Evolutionary conservation across 352 stramenopile species (phyloP), one percentile per base, ranked within the genome.

Genomic region (Pythium pyrilobum): DNA sequence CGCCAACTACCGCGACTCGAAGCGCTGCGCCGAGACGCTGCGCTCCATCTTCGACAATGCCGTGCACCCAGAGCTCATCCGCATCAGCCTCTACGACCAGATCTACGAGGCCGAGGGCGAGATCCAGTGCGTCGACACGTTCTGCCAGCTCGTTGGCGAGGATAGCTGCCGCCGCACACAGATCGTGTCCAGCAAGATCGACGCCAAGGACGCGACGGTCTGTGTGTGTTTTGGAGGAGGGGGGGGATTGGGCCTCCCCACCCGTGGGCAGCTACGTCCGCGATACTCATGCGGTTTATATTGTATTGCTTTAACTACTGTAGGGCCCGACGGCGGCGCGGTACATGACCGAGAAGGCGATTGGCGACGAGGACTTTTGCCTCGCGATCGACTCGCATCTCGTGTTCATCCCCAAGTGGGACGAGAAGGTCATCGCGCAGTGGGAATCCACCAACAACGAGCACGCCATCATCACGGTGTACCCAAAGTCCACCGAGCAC

Each of bases 1-100:
- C 25, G 78, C 81, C 59, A 92, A 89, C 55, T 92, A 89, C 69
- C 77, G 81, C n/a, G 81, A 92, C 58, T 87, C 78, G 34, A 72
- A 68, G 18, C 79, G 81, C 59, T 88, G 78, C 63, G 73, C 78
- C 15, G 81, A 92, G 68, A 92, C 78, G n/a, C 54, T 92, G 34
- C 67, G 71, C 27, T 92, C 81, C 23, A 83, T 92, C 46, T 92
- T 89, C 36, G 72, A 84, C 61, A 89, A 87, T 47, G 67, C 81
- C 5, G 72, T 67, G 50, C 65, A 54, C 18, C 77, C 77, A 6
- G 72, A 86, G 34, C 66, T 83, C 23, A 38, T 88, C 21, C 67
- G 65, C 29, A 72, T 88, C 33, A 86, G 74, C 58, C 71, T 88
- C 27, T 83, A 76, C 45, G 77, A 88, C 67, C 77, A 88, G 54